Base-by-base conservation (phyloP, 306 rosid species). In the Quercus aquifolioides region DNA sequence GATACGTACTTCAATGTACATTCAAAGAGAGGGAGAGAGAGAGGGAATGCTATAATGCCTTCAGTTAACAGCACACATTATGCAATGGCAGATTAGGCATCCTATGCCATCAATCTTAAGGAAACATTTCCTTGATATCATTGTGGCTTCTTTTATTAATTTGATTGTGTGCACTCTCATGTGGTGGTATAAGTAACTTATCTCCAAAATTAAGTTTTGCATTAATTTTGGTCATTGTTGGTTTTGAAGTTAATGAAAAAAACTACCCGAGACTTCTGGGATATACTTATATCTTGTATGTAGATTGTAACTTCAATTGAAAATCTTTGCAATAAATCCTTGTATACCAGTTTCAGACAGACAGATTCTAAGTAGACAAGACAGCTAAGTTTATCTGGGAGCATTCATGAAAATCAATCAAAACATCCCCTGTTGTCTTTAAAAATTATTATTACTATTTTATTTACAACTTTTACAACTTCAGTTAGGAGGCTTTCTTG, bases 401-500 rank as follows among this genome's bases (percentile, higher is more conserved):
- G 70, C 76, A 59, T 17, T n/a, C 18, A 10, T 62, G 21, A 65
- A 31, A 71, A 6, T 23, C 21, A 31, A 58, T 71, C 20, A n/a
- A 14, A 71, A 5, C 3, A n/a, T 38, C 46, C 11, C 46, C 46
- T 7, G 7, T 38, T 38, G 46, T 38, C 46, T 38, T 38, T 38
- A 38, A 38, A 38, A 38, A 38, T 38, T 38, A 8, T 38, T 7
- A 38, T 70, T 20, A 3, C 17, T 76, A 30, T 65, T 69, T 74
- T 78, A 81, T 14, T 18, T 18, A 18, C 52, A 31, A 70, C 78
- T 31, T 71, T 20, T 63, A 19, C 9, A 12, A 41, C 71, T 54
- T 80, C 92, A 92, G 98, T 58, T 91, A 20, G 97, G 97, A 82
- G 98, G 98, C 55, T 84, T 94, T 81, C 80, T 91, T 76, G 97